phyloP scores from a whole-genome alignment of 2,329 filamentous ascomycete species.

The Colletotrichum neosansevieriae region DNA sequence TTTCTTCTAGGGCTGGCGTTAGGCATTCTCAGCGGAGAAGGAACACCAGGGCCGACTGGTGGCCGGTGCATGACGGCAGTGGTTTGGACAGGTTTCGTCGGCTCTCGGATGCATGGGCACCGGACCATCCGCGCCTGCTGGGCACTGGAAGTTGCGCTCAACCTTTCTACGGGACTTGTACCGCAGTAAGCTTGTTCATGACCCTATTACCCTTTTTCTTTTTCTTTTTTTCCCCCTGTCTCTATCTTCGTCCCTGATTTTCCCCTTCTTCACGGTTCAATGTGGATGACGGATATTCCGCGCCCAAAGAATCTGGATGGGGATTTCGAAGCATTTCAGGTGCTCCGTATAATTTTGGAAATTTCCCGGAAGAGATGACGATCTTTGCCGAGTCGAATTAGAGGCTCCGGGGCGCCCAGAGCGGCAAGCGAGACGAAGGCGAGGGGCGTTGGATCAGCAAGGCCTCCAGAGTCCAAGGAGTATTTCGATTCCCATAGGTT shows the following conservation, averaged over 20 bases:
- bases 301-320: not conserved
- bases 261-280: not conserved
- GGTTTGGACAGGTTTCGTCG: slow-evolving; percentile 33
- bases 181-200: not conserved
- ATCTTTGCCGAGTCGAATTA: slow-evolving; percentile 4
- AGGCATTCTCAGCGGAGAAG: not conserved
- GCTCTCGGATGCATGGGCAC: slow-evolving; percentile 32
- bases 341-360: slow-evolving; percentile 20
- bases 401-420: not conserved
- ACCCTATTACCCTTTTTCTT: no score
- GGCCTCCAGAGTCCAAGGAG: not conserved
- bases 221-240: no score
- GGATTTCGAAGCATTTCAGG: slow-evolving; percentile 10
- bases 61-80: slow-evolving; percentile 30
- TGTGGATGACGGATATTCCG: slow-evolving; percentile 4
- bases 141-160: not conserved
- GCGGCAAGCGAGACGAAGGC: slow-evolving; percentile 5
- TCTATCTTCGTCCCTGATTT: no score
- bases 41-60: slow-evolving; percentile 8
- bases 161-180: slow-evolving; percentile 12
- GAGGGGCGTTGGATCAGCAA: not conserved
- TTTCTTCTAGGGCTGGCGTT: slow-evolving; percentile 1
- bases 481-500: not conserved
- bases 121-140: slow-evolving; percentile 2
- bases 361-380: not conserved